Evolutionary conservation across 208 protist species (phyloP).

Genomic region (Trypanosoma caninum): DNA sequence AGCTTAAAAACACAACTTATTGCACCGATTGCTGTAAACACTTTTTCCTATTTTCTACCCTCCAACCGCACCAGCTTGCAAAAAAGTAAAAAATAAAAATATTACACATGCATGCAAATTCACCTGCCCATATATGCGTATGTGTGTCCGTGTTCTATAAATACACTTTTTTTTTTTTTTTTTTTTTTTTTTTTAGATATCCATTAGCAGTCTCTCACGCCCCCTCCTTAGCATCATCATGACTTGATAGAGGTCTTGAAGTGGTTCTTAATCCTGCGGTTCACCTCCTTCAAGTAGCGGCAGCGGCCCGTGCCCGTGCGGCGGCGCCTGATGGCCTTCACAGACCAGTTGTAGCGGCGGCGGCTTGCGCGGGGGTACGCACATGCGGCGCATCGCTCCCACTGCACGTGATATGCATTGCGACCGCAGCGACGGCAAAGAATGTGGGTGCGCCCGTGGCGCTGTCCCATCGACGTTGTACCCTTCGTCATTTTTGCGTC

Average conservation of each 20-base stretch:
- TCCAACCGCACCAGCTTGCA: too few relatives aligned
- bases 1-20: too few relatives aligned
- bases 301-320: constrained; percentile 98
- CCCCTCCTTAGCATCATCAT: constrained; percentile 17
- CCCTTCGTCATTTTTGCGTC: constrained; percentile 75
- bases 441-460: constrained; percentile 95
- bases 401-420: constrained; percentile 97
- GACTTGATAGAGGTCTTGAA: constrained; percentile 93
- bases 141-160: too few relatives aligned
- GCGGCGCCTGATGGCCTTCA: constrained; percentile 97
- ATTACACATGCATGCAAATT: too few relatives aligned
- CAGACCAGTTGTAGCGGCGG: constrained; percentile 96
- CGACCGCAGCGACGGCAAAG: constrained; percentile 97
- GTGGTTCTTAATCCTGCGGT: constrained; percentile 96
- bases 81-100: too few relatives aligned
- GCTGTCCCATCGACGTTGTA: constrained; percentile 89
- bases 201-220: not conserved
- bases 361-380: constrained; percentile 96
- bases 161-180: too few relatives aligned
- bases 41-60: too few relatives aligned
- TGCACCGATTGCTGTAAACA: too few relatives aligned
- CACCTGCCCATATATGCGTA: too few relatives aligned
- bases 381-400: constrained; percentile 97
- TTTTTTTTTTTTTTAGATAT: not conserved
- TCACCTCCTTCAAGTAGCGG: constrained; percentile 96